phyloP scores from a whole-genome alignment of 2,329 filamentous ascomycete genomes.

The Monilinia aucupariae region DNA sequence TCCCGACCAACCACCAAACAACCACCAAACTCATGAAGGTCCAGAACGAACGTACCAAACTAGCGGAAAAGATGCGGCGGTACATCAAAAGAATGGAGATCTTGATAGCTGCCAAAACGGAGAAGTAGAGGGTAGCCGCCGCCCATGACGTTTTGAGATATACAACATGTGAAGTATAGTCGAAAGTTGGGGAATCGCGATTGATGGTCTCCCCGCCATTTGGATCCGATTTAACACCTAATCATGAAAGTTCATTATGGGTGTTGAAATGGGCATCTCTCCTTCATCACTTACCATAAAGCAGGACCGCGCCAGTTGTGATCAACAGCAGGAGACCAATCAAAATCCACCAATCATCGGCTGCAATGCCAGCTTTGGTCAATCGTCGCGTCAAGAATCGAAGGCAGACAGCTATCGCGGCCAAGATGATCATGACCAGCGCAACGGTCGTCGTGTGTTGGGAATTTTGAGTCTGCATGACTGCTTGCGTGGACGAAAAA shows the following conservation, averaged over 20 bases:
- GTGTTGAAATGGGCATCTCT: background rate
- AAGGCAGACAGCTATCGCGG: conserved; percentile 14
- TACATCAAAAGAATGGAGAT: conserved; percentile 16
- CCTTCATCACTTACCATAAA: conserved; percentile 10
- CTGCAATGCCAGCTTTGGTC: conserved; percentile 12
- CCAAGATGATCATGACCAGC: conserved; percentile 9
- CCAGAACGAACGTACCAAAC: background rate
- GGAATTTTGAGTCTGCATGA: conserved; percentile 5
- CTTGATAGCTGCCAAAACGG: conserved; percentile 13
- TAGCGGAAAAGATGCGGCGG: conserved; percentile 9
- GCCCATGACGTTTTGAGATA: conserved; percentile 8
- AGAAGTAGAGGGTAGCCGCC: conserved; percentile 8
- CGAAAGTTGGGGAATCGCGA: conserved; percentile 13
- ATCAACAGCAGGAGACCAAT: background rate
- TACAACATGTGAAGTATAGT: conserved; percentile 10
- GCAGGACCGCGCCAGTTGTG: background rate
- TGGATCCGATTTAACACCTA: conserved; percentile 15
- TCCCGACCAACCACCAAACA: conserved; percentile 7
- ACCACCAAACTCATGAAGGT: background rate
- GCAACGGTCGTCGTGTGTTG: conserved; percentile 12
- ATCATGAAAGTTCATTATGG: background rate
- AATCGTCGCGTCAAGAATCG: conserved; percentile 15
- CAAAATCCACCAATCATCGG: conserved; percentile 21
- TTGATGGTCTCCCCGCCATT: conserved; percentile 10
- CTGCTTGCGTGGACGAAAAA: background rate